Conservation (phyloP, 768 basidiomycete species). For the Tulasnella sp. region DNA sequence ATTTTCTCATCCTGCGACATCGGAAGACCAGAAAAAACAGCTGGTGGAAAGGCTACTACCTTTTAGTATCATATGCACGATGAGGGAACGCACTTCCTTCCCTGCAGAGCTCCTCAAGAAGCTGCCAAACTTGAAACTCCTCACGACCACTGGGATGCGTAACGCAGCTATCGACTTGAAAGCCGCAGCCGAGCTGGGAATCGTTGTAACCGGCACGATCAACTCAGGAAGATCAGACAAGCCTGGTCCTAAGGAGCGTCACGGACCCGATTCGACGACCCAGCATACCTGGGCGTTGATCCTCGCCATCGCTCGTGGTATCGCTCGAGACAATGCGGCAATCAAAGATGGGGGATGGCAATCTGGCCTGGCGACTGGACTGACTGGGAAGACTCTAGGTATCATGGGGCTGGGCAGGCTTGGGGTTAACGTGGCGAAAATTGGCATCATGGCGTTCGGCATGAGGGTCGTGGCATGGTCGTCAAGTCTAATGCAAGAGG, state of each 20-base stretch:
- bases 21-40: constrained; percentile 32
- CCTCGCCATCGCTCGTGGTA: constrained; percentile 41
- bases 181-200: constrained; percentile 37
- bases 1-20: too few species aligned
- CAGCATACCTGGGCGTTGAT: constrained; percentile 42
- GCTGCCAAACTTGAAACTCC: constrained; percentile 47
- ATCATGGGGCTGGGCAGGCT: constrained; percentile 51
- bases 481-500: constrained; percentile 47
- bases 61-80: constrained; percentile 49
- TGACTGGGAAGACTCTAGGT: constrained; percentile 46
- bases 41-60: constrained; percentile 39
- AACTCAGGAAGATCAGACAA: constrained; percentile 36
- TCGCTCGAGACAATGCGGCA: constrained; percentile 40
- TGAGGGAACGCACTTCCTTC: constrained; percentile 58
- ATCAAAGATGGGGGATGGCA: constrained; percentile 46
- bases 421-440: constrained; percentile 42
- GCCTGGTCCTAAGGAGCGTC: too few species aligned
- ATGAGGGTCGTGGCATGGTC: constrained; percentile 57
- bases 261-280: too few species aligned
- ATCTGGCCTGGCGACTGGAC: constrained; percentile 37
- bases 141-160: constrained; percentile 44
- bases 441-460: constrained; percentile 35
- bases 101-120: constrained; percentile 36
- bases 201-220: constrained; percentile 43
- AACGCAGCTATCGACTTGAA: constrained; percentile 11